Evolutionary conservation across 345 rosid species (phyloP), one percentile per base, ranked within the genome.

Genomic region (Brassica juncea): DNA sequence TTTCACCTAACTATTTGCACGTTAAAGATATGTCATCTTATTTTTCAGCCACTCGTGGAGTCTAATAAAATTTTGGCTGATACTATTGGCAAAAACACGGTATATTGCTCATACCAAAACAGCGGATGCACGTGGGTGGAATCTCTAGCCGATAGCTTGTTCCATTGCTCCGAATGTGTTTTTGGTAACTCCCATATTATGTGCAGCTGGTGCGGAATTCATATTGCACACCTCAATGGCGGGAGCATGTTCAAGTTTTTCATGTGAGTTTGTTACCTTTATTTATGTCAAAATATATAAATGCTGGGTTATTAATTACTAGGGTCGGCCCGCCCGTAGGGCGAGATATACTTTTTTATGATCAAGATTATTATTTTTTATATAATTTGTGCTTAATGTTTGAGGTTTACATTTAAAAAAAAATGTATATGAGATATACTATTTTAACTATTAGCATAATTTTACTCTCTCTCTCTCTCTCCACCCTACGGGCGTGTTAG

Each of bases 101-200:
- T 92, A 67, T 86, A 84, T 62, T 92, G 96, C 76, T 80, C 87
- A 19, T 92, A 85, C 74, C 84, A 91, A 74, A 87, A 86, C 82
- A 92, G 97, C 80, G 97, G 97, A 52, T 92, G 97, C 73, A 76
- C 90, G 2, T 92, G 97, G 97, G 86, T 87, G 70, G 97, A 94
- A 30, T 72, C 88, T 35, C 78, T 92, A 21, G 83, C 87, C 37
- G 92, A 89, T 11, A 88, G 92, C 79, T 75, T 88, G 44, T 52
- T 80, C 25, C 97, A 92, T 86, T 91, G 96, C 83, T 81, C 89
- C 39, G 87, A 85, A 47, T 92, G 97, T 73, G 86, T 85, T 21
- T 92, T 91, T 32, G 91, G 97, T 47, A 86, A 81, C 77, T 89
- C 94, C 67, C 91, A 88, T 9, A 93, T 89, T 65, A 89, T 86